Base-by-base conservation (phyloP, 164 flowering plant genomes). In the Stephania cephalantha region DNA sequence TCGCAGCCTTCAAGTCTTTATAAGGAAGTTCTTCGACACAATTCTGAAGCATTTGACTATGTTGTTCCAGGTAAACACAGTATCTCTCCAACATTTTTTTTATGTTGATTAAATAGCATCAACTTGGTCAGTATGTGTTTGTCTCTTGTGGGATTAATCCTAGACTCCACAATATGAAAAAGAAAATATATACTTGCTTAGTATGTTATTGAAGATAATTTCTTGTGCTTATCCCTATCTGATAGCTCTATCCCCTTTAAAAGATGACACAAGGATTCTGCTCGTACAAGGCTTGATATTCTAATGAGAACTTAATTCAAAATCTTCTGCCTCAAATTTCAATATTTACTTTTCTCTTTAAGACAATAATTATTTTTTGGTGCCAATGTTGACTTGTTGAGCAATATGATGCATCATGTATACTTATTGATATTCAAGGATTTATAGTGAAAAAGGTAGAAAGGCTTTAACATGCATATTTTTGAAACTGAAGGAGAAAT, bases 41-140 rank as follows among this genome's bases (percentile, higher is more conserved):
- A 90, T 79, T 76, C 90, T 69, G 86, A 88, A 72, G 97, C 97
- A 72, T 90, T 95, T 79, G 88, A 86, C 76, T 84, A 71, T 75
- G 79, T 71, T 52, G 53, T 76, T 85, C 90, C 91, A 88, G 99
- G 98, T 95, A 89, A 86, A 81, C 64, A 71, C 80, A 79, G 82
- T 81, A 70, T 76, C 55, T 75, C 30, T 53, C 65, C 52, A 17
- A 20, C 42, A 42, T 44, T 8, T 44, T 6, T 17, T 63, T 4
- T 52, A 9, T 20, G 9, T 9, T 35, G 18, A 22, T 46, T 18
- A 13, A 74, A 29, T 35, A 35, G 42, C 4, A 35, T 35, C 42
- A 35, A 35, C 2, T 35, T 35, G 42, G 3, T 35, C 42, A 35
- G 42, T 35, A 35, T 35, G 1, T 35, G 42, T 35, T 2, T 4